phyloP scores from a whole-genome alignment of 169 alveolate genomes.

The Cryptosporidium ryanae region DNA sequence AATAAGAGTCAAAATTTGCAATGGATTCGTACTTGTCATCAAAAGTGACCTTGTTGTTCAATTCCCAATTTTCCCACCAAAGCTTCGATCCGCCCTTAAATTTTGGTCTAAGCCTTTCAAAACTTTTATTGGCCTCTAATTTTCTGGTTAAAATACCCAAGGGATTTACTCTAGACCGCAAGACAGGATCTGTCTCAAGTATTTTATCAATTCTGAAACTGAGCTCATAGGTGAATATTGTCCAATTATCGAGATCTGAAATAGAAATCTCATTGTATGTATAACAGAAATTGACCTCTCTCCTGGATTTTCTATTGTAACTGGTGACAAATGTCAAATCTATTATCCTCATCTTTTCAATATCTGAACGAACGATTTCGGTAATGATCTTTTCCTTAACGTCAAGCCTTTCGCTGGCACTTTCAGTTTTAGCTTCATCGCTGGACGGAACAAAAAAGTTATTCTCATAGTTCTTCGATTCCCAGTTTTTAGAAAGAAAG shows the following conservation, averaged over 20 bases:
- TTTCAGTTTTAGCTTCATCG: too few relatives aligned
- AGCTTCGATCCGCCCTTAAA: constrained; percentile 16
- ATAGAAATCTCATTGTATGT: constrained; percentile 33
- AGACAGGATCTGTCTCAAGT: not conserved
- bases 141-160: not conserved
- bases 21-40: constrained; percentile 32
- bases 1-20: not conserved
- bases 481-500: constrained; percentile 11
- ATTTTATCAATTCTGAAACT: not conserved
- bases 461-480: not conserved
- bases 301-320: not conserved
- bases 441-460: too few relatives aligned
- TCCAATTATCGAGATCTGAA: constrained; percentile 52
- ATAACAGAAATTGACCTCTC: not conserved
- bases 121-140: not conserved
- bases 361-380: not conserved
- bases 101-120: constrained; percentile 24
- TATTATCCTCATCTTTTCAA: constrained; percentile 20
- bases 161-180: not conserved
- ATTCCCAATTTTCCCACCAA: constrained; percentile 52
- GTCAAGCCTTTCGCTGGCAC: too few relatives aligned
- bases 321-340: constrained; percentile 40
- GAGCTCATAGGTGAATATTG: not conserved
- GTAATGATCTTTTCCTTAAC: constrained; percentile 1
- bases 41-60: constrained; percentile 1